A percentile compares a stretch with the other conserved stretches of the same genome.
Evolutionary conservation across 2,329 filamentous ascomycete genomes (phyloP).

Genomic region (Diaporthe citri): DNA sequence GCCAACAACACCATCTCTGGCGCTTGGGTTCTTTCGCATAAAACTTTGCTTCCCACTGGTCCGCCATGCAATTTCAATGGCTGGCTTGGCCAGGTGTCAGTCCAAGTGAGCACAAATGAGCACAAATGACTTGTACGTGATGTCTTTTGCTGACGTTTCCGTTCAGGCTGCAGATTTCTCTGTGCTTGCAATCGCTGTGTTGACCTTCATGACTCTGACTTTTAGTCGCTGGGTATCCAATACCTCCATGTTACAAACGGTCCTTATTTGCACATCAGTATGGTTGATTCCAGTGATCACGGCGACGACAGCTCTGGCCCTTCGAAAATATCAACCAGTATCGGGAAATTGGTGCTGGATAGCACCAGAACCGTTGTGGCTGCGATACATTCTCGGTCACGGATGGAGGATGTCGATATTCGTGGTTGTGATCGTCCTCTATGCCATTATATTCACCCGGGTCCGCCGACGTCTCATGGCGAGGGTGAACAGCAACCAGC

Average conservation of each 20-base stretch:
- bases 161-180: constrained; percentile 37
- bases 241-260: constrained; percentile 10
- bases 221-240: constrained; percentile 17
- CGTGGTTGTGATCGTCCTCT: background rate
- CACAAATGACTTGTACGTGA: background rate
- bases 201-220: constrained; percentile 36
- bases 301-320: constrained; percentile 28
- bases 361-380: constrained; percentile 21
- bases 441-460: constrained; percentile 16
- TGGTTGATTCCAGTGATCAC: constrained; percentile 31
- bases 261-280: constrained; percentile 17
- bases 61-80: constrained; percentile 20
- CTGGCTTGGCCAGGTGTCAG: constrained; percentile 12
- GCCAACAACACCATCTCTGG: constrained; percentile 37
- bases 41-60: constrained; percentile 7
- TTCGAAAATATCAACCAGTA: constrained; percentile 32
- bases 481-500: constrained; percentile 30
- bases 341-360: constrained; percentile 40
- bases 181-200: constrained; percentile 36
- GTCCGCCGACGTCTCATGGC: constrained; percentile 23
- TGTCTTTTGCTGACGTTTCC: background rate
- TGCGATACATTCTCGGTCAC: constrained; percentile 37
- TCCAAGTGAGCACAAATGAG: background rate
- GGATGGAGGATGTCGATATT: constrained; percentile 35
- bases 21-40: constrained; percentile 7